phyloP scores from a whole-genome alignment of 306 rosid species.

The Arachis stenosperma region DNA sequence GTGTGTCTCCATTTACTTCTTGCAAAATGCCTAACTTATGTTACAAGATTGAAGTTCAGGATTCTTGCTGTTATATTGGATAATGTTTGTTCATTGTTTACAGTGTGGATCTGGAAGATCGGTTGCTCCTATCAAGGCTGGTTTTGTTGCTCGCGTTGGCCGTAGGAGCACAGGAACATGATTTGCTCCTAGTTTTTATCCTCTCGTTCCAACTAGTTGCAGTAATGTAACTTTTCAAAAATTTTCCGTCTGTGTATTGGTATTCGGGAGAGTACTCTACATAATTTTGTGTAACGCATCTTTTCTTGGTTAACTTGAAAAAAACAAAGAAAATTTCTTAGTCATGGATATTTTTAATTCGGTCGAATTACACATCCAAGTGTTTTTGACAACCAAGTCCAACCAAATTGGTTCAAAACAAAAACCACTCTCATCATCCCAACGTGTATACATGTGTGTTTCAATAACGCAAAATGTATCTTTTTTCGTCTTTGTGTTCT shows the following conservation, averaged over 20 bases:
- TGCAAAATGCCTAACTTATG: neutral
- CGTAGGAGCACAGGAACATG: constrained; percentile 79
- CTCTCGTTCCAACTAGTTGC: constrained; percentile 5
- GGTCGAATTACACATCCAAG: too few species aligned
- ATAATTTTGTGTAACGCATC: neutral
- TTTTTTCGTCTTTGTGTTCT: too few species aligned
- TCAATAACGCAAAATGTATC: too few species aligned
- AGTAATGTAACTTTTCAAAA: neutral
- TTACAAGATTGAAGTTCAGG: neutral
- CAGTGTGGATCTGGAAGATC: constrained; percentile 98
- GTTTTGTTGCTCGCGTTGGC: constrained; percentile 97
- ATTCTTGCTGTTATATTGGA: neutral
- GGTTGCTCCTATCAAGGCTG: constrained; percentile 95
- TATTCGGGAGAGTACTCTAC: neutral
- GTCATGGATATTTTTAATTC: too few species aligned
- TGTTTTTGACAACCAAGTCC: too few species aligned
- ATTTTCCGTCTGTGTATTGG: constrained; percentile 7
- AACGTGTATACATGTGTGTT: too few species aligned
- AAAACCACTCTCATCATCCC: too few species aligned
- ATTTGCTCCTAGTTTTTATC: constrained; percentile 26
- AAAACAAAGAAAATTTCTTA: too few species aligned
- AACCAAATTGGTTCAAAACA: too few species aligned
- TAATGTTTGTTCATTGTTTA: constrained; percentile 28
- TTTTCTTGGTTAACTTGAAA: neutral
- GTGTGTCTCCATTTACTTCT: constrained; percentile 54